Conservation (phyloP, 164 flowering plant genomes). For the Vitis rupestris region DNA sequence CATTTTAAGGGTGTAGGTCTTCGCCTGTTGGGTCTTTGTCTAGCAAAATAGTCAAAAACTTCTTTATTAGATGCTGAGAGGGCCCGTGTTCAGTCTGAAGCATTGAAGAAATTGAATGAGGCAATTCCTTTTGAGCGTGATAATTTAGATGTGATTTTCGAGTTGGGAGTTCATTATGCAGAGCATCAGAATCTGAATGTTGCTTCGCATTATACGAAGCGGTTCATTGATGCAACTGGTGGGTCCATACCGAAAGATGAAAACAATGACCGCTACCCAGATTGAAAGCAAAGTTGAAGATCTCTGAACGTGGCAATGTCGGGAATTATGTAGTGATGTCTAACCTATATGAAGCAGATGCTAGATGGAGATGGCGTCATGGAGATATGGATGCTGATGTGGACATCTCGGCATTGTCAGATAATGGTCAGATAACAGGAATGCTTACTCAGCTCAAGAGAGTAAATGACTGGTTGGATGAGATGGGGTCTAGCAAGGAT, state of each 20-base stretch:
- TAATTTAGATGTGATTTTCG: slow-evolving; percentile 70
- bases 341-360: too few relatives aligned
- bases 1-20: slow-evolving; percentile 80
- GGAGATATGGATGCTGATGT: too few relatives aligned
- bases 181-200: slow-evolving; percentile 72
- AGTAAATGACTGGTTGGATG: too few relatives aligned
- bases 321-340: too few relatives aligned
- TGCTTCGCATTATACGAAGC: slow-evolving; percentile 77
- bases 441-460: too few relatives aligned
- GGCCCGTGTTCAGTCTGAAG: slow-evolving; percentile 75
- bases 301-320: too few relatives aligned
- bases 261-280: too few relatives aligned
- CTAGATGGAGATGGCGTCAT: too few relatives aligned
- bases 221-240: slow-evolving; percentile 81
- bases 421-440: too few relatives aligned
- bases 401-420: too few relatives aligned
- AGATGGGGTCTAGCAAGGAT: too few relatives aligned
- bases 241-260: slow-evolving; percentile 65
- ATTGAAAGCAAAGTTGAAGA: too few relatives aligned
- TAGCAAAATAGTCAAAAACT: slow-evolving; percentile 75
- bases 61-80: slow-evolving; percentile 81
- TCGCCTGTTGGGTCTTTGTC: slow-evolving; percentile 76
- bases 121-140: slow-evolving; percentile 54
- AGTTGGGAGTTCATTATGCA: slow-evolving; percentile 78
- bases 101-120: slow-evolving; percentile 72